Evolutionary conservation across 371 early-diverging fungal species (phyloP).

Genomic region (Zychaea mexicana): DNA sequence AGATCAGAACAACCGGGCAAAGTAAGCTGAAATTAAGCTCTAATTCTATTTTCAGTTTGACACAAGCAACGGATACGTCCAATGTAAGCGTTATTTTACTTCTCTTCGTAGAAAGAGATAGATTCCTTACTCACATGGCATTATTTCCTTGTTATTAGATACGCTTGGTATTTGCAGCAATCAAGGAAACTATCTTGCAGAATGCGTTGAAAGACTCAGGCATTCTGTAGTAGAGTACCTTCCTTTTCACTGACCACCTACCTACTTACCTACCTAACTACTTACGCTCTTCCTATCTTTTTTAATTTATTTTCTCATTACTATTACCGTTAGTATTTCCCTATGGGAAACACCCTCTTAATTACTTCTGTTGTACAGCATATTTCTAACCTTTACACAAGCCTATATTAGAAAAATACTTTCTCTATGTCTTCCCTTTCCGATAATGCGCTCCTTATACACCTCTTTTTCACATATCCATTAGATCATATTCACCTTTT

Average conservation of each 20-base stretch:
- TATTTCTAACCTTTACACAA: neutral
- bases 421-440: neutral
- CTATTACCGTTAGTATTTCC: neutral
- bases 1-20: neutral
- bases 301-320: neutral
- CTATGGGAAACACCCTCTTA: neutral
- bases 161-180: conserved; percentile 75
- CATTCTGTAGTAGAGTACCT: conserved; percentile 41
- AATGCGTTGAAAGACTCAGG: conserved; percentile 71
- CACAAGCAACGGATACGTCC: conserved; percentile 81
- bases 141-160: conserved; percentile 24
- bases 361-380: conserved; percentile 5
- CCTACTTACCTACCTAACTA: neutral
- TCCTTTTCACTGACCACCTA: neutral
- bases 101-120: neutral
- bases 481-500: neutral
- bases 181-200: conserved; percentile 79
- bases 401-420: conserved; percentile 1
- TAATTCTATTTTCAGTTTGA: conserved; percentile 50
- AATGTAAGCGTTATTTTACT: conserved; percentile 56
- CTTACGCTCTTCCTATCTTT: neutral
- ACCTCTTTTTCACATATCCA: too few species aligned
- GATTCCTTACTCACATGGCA: neutral
- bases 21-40: neutral
- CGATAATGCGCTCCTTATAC: neutral